Evolutionary conservation across 805 yeast species (phyloP).

Genomic region (Candida boleticola): DNA sequence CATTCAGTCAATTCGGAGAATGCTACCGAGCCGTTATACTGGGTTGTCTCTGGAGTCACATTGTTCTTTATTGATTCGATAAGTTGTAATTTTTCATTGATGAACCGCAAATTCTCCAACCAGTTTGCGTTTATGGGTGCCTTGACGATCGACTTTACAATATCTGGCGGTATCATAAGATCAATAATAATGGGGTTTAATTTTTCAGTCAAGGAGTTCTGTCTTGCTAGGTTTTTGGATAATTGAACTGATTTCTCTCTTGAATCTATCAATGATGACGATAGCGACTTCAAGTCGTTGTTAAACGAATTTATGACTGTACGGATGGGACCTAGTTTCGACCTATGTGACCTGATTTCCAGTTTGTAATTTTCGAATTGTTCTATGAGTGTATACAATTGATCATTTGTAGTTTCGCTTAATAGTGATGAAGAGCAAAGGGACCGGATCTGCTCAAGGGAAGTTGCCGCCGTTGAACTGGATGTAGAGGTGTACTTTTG

Average conservation of each 20-base stretch:
- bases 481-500: background rate
- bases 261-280: slow-evolving; percentile 29
- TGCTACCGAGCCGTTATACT: slow-evolving; percentile 23
- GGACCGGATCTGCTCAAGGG: slow-evolving; percentile 1
- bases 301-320: slow-evolving; percentile 56
- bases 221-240: slow-evolving; percentile 24
- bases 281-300: slow-evolving; percentile 38
- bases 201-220: slow-evolving; percentile 31
- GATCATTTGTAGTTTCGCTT: slow-evolving; percentile 3
- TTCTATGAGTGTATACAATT: slow-evolving; percentile 7
- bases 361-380: slow-evolving; percentile 23
- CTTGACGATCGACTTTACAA: slow-evolving; percentile 54
- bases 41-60: slow-evolving; percentile 1
- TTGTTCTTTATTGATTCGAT: slow-evolving; percentile 25
- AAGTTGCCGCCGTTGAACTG: background rate
- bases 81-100: slow-evolving; percentile 58
- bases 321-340: slow-evolving; percentile 49
- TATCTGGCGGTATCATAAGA: slow-evolving; percentile 70
- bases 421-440: background rate
- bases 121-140: slow-evolving; percentile 61
- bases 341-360: slow-evolving; percentile 26
- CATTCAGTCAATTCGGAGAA: slow-evolving; percentile 31
- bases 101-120: slow-evolving; percentile 62
- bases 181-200: slow-evolving; percentile 78
- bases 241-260: slow-evolving; percentile 34